Conservation (phyloP, 169 alveolate species). For the Eimeria acervulina region DNA sequence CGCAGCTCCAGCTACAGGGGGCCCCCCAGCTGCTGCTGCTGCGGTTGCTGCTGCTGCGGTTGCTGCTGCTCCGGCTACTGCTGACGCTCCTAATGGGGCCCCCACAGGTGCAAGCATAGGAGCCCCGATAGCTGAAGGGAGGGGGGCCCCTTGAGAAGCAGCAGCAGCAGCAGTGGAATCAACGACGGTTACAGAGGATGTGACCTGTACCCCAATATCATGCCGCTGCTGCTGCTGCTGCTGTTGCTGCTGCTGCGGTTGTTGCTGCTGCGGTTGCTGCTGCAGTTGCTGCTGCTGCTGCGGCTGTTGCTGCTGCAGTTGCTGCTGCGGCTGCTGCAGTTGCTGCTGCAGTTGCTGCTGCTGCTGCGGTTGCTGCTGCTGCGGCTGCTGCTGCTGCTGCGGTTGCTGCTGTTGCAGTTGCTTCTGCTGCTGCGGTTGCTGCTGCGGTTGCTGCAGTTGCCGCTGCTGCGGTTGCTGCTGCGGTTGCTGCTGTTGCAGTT, state of each 20-base stretch:
- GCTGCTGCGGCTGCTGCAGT: background rate
- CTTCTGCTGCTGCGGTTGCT: too few relatives aligned
- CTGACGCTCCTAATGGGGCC: background rate
- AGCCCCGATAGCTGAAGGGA: background rate
- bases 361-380: too few relatives aligned
- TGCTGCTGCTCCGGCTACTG: too few relatives aligned
- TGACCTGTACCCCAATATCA: background rate
- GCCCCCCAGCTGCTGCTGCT: background rate
- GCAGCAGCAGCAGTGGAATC: background rate
- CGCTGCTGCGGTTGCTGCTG: background rate
- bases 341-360: too few relatives aligned
- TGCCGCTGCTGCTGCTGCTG: background rate
- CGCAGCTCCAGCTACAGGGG: background rate
- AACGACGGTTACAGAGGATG: background rate
- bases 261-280: too few relatives aligned
- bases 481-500: too few relatives aligned
- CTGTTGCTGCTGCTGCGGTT: too few relatives aligned
- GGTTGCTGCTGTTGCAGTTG: too few relatives aligned
- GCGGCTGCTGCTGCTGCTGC: too few relatives aligned
- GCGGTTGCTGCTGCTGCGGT: background rate
- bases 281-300: too few relatives aligned
- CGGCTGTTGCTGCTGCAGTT: too few relatives aligned
- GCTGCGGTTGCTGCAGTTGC: too few relatives aligned
- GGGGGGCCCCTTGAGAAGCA: background rate
- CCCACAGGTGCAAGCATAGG: background rate